Percentiles rank a stretch among this genome's conserved stretches.
phyloP scores from a whole-genome alignment of 345 rosid species.

The Dimocarpus longan region DNA sequence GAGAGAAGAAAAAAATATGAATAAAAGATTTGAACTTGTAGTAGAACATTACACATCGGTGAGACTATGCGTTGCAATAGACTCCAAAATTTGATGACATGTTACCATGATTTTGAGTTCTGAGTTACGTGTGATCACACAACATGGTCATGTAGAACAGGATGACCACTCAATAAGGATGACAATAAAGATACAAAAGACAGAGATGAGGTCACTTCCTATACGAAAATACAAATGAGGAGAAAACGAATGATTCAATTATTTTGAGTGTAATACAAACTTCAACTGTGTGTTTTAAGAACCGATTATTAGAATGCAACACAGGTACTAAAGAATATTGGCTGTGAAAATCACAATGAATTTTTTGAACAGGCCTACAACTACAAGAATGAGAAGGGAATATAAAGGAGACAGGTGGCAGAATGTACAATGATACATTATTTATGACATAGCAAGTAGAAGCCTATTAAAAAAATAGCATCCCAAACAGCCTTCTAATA shows the following conservation, averaged over 20 bases:
- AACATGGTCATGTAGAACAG: background rate
- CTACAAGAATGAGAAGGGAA: background rate
- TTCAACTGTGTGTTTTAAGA: background rate
- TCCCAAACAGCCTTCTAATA: slow-evolving; percentile 7
- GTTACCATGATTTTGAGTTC: background rate
- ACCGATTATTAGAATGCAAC: background rate
- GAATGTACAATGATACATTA: background rate
- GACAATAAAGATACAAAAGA: background rate
- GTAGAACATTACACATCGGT: background rate
- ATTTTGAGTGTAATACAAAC: background rate
- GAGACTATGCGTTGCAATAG: background rate
- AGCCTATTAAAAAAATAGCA: background rate
- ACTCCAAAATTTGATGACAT: background rate
- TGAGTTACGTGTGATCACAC: background rate
- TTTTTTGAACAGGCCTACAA: background rate
- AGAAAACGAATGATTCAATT: background rate
- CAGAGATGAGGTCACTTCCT: background rate
- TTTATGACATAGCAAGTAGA: background rate
- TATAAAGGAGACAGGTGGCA: background rate
- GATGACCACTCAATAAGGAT: background rate
- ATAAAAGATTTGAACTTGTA: background rate
- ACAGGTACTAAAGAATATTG: background rate
- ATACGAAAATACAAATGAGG: background rate
- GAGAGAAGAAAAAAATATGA: too few relatives aligned
- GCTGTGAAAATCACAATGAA: background rate